These are phyloP conservation scores for Saprolegnia diclina DNA, from an alignment of 352 stramenopile species.

Conservation along the genomic window DNA sequence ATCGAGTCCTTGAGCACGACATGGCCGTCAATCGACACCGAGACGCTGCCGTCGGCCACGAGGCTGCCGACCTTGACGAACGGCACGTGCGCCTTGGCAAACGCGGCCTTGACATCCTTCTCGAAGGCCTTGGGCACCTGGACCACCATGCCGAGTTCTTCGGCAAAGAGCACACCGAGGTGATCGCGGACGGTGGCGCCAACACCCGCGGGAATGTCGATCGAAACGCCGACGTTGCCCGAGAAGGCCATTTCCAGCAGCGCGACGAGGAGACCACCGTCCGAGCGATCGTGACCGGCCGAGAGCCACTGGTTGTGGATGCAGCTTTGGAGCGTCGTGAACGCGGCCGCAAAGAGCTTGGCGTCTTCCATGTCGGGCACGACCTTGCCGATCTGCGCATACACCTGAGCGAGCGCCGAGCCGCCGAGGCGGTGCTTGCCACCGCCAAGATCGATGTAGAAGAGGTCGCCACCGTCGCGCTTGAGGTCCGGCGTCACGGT, in stretches of 20 bases:
- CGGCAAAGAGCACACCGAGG: slow-evolving; percentile 89
- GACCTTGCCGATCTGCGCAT: slow-evolving; percentile 78
- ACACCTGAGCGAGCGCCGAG: slow-evolving; percentile 94
- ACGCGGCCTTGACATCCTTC: slow-evolving; percentile 80
- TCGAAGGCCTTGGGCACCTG: slow-evolving; percentile 81
- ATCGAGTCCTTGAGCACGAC: slow-evolving; percentile 70
- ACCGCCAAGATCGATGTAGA: slow-evolving; percentile 94
- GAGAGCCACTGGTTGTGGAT: slow-evolving; percentile 89
- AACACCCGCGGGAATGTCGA: slow-evolving; percentile 68
- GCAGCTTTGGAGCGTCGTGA: slow-evolving; percentile 90
- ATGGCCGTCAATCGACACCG: slow-evolving; percentile 85
- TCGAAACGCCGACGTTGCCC: slow-evolving; percentile 95
- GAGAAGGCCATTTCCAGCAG: slow-evolving; percentile 99
- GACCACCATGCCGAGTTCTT: slow-evolving; percentile 97
- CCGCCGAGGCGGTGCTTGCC: slow-evolving; percentile 91
- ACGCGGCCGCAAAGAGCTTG: slow-evolving; percentile 88
- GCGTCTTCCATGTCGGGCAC: slow-evolving; percentile 93
- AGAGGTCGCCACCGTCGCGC: slow-evolving; percentile 70
- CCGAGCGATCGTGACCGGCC: slow-evolving; percentile 97
- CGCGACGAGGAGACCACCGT: slow-evolving; percentile 94
- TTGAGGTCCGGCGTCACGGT: slow-evolving; percentile 98
- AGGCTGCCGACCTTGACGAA: slow-evolving; percentile 89
- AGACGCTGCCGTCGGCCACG: slow-evolving; percentile 73
- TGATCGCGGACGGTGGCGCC: slow-evolving; percentile 55
- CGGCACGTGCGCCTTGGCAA: slow-evolving; percentile 73